Percentiles rank a stretch among this genome's conserved stretches.
Conservation (phyloP, 2,329 filamentous ascomycete genomes). For the Rhexocercosporidium sp. region DNA sequence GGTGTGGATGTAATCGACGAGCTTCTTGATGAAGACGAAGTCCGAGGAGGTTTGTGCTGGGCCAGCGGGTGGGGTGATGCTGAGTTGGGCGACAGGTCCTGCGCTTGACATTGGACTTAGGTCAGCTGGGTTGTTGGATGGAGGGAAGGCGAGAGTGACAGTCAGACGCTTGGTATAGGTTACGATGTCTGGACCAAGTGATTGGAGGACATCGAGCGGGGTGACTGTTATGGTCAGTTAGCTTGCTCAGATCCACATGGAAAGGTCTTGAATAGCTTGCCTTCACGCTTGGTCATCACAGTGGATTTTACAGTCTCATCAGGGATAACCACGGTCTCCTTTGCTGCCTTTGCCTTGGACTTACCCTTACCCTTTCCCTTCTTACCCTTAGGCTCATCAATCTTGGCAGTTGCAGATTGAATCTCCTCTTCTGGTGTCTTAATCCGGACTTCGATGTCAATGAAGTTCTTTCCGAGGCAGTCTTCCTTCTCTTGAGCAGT, state of each 20-base stretch:
- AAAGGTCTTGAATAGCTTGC: not conserved
- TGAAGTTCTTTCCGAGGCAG: slow-evolving; percentile 25
- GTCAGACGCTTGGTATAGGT: slow-evolving; percentile 21
- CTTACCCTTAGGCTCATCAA: not conserved
- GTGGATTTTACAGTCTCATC: not conserved
- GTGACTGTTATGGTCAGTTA: slow-evolving; percentile 1
- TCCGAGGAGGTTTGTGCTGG: not conserved
- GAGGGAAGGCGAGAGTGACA: slow-evolving; percentile 28
- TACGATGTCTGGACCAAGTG: slow-evolving; percentile 26
- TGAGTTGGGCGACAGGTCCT: not conserved
- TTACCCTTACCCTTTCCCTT: slow-evolving; percentile 3
- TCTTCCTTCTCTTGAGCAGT: slow-evolving; percentile 18
- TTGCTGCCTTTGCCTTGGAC: not conserved
- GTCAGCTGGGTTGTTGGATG: not conserved
- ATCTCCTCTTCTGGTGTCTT: not conserved
- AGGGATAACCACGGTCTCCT: not conserved
- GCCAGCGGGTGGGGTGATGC: not conserved
- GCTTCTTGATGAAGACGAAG: slow-evolving; percentile 11
- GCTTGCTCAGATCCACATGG: not conserved
- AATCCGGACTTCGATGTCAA: slow-evolving; percentile 30
- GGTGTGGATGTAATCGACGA: slow-evolving; percentile 12
- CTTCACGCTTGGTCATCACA: not conserved
- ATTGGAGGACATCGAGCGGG: slow-evolving; percentile 24
- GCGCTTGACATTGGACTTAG: not conserved
- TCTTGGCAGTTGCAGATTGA: not conserved